Evolutionary conservation across 352 stramenopile species (phyloP).

Genomic region (Aphanomyces invadans): DNA sequence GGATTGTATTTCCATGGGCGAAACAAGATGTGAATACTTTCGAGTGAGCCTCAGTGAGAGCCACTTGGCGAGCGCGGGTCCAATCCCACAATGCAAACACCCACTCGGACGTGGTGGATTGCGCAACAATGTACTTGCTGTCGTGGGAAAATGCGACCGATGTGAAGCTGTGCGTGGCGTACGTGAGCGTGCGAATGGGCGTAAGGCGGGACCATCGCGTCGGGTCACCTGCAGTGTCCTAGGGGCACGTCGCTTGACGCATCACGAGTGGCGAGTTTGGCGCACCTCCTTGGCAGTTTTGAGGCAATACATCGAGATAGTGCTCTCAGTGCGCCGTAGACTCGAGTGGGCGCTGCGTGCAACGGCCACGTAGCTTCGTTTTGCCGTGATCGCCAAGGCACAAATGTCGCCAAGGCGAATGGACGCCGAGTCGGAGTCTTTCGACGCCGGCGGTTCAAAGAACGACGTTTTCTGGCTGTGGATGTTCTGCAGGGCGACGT

Average conservation of each 20-base stretch:
- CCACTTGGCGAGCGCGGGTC: constrained; percentile 53
- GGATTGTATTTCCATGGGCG: too few relatives aligned
- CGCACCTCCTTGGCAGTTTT: not conserved
- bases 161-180: constrained; percentile 44
- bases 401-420: constrained; percentile 48
- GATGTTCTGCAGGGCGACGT: constrained; percentile 56
- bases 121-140: constrained; percentile 55
- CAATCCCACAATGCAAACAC: constrained; percentile 71
- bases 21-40: too few relatives aligned
- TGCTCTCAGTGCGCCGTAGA: not conserved
- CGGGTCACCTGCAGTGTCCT: not conserved
- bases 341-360: constrained; percentile 34
- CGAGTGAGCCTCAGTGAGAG: constrained; percentile 46
- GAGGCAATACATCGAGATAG: constrained; percentile 12
- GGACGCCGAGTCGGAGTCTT: not conserved
- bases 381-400: constrained; percentile 54
- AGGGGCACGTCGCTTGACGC: not conserved
- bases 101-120: constrained; percentile 47
- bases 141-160: constrained; percentile 52
- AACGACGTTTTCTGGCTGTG: constrained; percentile 52
- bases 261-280: too few relatives aligned
- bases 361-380: constrained; percentile 43
- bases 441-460: constrained; percentile 30
- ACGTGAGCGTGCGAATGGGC: constrained; percentile 41
- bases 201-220: not conserved